Base-by-base conservation (phyloP, 768 basidiomycete genomes). In the Xerocomellus amylosporus region DNA sequence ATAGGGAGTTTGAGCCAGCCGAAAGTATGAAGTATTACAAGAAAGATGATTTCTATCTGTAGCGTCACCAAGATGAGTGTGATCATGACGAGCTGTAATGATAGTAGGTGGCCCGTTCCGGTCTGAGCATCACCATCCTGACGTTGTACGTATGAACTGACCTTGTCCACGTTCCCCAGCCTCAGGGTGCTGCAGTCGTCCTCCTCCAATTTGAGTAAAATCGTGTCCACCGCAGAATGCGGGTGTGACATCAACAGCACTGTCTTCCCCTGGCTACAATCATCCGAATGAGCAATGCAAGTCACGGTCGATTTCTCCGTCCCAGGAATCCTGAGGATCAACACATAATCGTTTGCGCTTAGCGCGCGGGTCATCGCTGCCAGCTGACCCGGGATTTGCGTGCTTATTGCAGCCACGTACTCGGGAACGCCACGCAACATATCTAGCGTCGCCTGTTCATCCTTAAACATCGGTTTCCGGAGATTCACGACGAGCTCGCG, bases 161-260 rank as follows among this genome's bases (percentile, higher is more conserved):
- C 94, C 83, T 96, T 99, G 67, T 98, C 96, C 14, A 83, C 69
- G 66, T 96, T 97, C 0, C 97, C 97, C 48, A 99, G 68, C 33
- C 97, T 76, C 61, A 99, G 69, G 41, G 98, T 87, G 19, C 79
- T 74, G 66, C 92, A 88, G 34, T 86, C 86, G 53, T 80, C 79
- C 24, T 78, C 74, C 56, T 79, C 74, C 53, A 98, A 70, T 70
- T 97, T 98, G 64, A 88, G 73, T 64, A 99, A 64, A 64, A 98
- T 96, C n/a, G 88, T 98, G 62, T 99, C 97, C 43, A 99, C 97
- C 0, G 97, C 96, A 14, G 95, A 97, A 75, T 99, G 97, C 2
- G 97, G 98, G 69, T 98, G 97, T 42, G 90, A 91, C 8, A 90
- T 90, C 56, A 98, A 71, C 24, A 99, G 73, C 6, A 98, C 90